These are phyloP conservation scores for Mycena chlorophos DNA, from an alignment of 768 basidiomycete genomes.

Conservation along the genomic window DNA sequence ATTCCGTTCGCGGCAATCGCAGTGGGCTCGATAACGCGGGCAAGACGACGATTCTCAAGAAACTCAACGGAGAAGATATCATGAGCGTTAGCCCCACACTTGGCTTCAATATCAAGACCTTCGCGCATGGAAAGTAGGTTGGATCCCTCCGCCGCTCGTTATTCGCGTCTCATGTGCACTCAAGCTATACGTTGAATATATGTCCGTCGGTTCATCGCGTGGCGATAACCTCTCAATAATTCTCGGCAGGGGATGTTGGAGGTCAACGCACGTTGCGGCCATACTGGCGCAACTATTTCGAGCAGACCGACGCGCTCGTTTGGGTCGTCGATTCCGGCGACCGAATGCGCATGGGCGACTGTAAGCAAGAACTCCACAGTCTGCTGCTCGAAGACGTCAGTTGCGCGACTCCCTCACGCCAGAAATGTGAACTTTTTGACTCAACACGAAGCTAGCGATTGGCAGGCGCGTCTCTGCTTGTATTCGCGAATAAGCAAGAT, in stretches of 20 bases:
- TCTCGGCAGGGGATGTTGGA: slow-evolving; percentile 87
- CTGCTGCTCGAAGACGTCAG: slow-evolving; percentile 91
- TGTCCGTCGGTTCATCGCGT: slow-evolving; percentile 46
- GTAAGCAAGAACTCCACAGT: slow-evolving; percentile 81
- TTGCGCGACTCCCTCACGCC: slow-evolving; percentile 15
- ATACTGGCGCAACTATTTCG: slow-evolving; percentile 99
- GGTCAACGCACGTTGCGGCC: slow-evolving; percentile 94
- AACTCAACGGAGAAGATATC: slow-evolving; percentile 91
- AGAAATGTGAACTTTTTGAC: slow-evolving; percentile 22
- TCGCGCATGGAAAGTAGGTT: slow-evolving; percentile 81
- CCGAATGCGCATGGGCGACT: slow-evolving; percentile 86
- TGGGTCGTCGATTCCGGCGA: slow-evolving; percentile 99
- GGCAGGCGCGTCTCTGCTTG: slow-evolving; percentile 91
- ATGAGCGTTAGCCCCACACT: slow-evolving; percentile 86
- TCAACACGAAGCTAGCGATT: no score
- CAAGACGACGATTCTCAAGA: slow-evolving; percentile 97
- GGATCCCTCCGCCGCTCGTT: slow-evolving; percentile 24
- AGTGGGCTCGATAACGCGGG: slow-evolving; percentile 98
- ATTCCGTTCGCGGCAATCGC: slow-evolving; percentile 22
- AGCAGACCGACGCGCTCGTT: slow-evolving; percentile 95
- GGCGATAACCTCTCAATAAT: slow-evolving; percentile 14
- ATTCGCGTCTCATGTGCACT: slow-evolving; percentile 17
- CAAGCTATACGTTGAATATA: slow-evolving; percentile 77
- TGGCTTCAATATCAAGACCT: slow-evolving; percentile 99
- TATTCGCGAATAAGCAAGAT: slow-evolving; percentile 99